Percentiles rank a stretch among this genome's conserved stretches.
Conservation (phyloP, 805 yeast genomes). For the Metahyphopichia silvanorum region DNA sequence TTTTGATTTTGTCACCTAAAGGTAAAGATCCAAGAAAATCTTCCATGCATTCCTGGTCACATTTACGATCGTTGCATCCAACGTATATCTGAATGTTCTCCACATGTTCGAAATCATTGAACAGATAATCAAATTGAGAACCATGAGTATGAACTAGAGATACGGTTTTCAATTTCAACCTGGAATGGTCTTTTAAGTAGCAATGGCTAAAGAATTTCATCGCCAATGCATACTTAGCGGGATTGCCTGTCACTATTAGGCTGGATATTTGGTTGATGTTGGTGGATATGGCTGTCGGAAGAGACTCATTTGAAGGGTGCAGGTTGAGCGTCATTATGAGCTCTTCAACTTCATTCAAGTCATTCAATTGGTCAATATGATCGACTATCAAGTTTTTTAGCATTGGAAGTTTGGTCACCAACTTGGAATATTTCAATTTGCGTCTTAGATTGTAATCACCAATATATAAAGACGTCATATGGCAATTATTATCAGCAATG, state of each 20-base stretch:
- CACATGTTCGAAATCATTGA: conserved; percentile 17
- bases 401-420: conserved; percentile 6
- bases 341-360: conserved; percentile 1
- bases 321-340: background rate
- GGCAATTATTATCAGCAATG: conserved; percentile 2
- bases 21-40: conserved; percentile 36
- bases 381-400: conserved; percentile 19
- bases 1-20: conserved; percentile 26
- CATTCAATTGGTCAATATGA: conserved; percentile 6
- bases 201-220: conserved; percentile 5
- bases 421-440: conserved; percentile 6
- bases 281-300: no score
- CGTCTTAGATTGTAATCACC: conserved; percentile 12
- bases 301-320: background rate
- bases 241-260: conserved; percentile 8
- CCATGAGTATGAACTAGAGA: conserved; percentile 20
- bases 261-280: background rate
- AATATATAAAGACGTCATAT: conserved; percentile 15
- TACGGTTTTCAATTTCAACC: conserved; percentile 16
- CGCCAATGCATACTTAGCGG: conserved; percentile 12
- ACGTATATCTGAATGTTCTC: conserved; percentile 46
- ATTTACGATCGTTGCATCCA: conserved; percentile 48
- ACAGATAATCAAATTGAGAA: conserved; percentile 6
- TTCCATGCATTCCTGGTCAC: conserved; percentile 39
- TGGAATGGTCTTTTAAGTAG: conserved; percentile 1